These are phyloP conservation scores for Serendipita sp. DNA, from an alignment of 768 basidiomycete genomes.

Conservation along the genomic window DNA sequence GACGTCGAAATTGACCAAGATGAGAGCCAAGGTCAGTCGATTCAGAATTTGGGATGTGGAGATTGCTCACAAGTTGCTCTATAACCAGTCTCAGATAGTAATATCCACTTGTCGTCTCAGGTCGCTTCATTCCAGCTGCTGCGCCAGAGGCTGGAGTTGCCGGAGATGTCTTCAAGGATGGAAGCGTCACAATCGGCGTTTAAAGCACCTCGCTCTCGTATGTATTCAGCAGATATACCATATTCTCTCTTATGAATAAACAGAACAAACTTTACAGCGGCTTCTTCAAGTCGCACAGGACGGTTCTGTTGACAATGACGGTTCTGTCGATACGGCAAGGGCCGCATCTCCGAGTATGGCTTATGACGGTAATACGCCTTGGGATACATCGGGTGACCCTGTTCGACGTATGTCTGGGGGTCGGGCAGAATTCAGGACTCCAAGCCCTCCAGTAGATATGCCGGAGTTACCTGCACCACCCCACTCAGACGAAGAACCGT, in stretches of 20 bases:
- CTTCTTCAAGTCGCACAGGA: not conserved
- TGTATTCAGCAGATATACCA: not conserved
- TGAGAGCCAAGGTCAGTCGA: not conserved
- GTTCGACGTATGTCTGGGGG: not conserved
- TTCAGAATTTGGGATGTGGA: not conserved
- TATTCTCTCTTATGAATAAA: not conserved
- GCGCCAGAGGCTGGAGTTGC: not conserved
- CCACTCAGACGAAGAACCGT: not conserved
- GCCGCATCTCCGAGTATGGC: not conserved
- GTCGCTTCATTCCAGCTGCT: not conserved
- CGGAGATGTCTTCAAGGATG: conserved; percentile 3
- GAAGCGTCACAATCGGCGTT: not conserved
- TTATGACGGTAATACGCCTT: not conserved
- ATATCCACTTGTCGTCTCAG: not conserved
- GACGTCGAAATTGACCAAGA: not conserved
- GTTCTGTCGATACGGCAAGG: not conserved
- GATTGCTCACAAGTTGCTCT: not conserved
- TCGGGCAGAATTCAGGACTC: not conserved
- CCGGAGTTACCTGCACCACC: not conserved
- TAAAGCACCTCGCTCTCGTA: not conserved
- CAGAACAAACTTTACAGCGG: not conserved
- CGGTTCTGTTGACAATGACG: not conserved
- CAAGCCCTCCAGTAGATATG: not conserved
- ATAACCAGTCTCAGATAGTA: conserved; percentile 3
- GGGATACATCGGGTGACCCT: not conserved